Conservation (phyloP, 192 early-diverging fungal species). For the Pilobolus umbonatus region DNA sequence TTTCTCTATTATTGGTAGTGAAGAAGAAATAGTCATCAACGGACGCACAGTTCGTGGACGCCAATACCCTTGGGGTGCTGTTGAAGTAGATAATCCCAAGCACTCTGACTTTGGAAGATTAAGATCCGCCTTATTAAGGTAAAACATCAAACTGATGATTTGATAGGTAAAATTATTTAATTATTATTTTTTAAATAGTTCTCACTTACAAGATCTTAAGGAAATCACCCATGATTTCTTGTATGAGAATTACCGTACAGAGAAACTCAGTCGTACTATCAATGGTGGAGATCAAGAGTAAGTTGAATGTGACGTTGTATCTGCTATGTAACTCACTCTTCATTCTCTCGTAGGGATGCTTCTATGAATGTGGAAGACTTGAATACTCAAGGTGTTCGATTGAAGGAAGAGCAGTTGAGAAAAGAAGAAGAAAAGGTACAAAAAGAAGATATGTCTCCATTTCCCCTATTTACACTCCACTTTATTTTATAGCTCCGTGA, state of each 20-base stretch:
- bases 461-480: background rate
- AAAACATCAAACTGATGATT: background rate
- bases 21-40: slow-evolving; percentile 78
- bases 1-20: slow-evolving; percentile 95
- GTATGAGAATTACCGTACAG: slow-evolving; percentile 94
- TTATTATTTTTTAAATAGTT: slow-evolving; percentile 52
- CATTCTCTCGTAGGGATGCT: slow-evolving; percentile 18
- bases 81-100: slow-evolving; percentile 96
- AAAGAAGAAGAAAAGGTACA: slow-evolving; percentile 53
- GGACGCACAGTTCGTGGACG: slow-evolving; percentile 90
- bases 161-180: background rate
- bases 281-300: slow-evolving; percentile 43
- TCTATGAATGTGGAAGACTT: slow-evolving; percentile 35
- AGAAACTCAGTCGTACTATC: slow-evolving; percentile 67
- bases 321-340: background rate
- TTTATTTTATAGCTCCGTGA: slow-evolving; percentile 39
- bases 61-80: slow-evolving; percentile 93
- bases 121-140: slow-evolving; percentile 83
- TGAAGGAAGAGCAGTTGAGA: slow-evolving; percentile 51
- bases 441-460: background rate
- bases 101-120: slow-evolving; percentile 97
- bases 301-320: background rate
- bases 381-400: slow-evolving; percentile 32
- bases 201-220: slow-evolving; percentile 96
- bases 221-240: slow-evolving; percentile 94